Conservation (phyloP, 2,329 filamentous ascomycete species). For the Zymoseptoria passerinii region DNA sequence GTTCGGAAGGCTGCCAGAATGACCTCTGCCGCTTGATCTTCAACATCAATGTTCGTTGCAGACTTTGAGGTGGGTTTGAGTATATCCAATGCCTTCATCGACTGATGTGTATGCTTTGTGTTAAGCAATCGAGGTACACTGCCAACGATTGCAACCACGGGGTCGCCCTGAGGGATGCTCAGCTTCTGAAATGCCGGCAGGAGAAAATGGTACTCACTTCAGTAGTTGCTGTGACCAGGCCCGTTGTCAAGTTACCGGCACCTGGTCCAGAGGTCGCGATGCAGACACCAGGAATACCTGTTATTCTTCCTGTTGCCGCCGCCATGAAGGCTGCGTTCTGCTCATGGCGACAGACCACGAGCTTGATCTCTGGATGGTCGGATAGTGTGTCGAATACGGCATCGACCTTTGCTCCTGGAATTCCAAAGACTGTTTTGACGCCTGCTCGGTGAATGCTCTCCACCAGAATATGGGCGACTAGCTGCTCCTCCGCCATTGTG, state of each 20-base stretch:
- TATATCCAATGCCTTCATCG: conserved; percentile 38
- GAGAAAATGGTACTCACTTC: conserved; percentile 21
- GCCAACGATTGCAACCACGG: conserved; percentile 43
- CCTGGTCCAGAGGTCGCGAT: conserved; percentile 43
- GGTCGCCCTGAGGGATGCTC: conserved; percentile 27
- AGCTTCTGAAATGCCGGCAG: neutral
- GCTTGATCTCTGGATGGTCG: conserved; percentile 41
- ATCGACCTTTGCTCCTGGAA: conserved; percentile 39
- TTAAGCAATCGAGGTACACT: conserved; percentile 38
- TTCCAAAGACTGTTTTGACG: conserved; percentile 41
- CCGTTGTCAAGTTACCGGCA: conserved; percentile 41
- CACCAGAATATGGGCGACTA: conserved; percentile 29
- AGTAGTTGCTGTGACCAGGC: conserved; percentile 41
- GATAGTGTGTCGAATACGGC: conserved; percentile 40
- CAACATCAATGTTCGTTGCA: conserved; percentile 36
- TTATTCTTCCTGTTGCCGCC: conserved; percentile 40
- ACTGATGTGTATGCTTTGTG: conserved; percentile 42
- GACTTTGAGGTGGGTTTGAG: conserved; percentile 39
- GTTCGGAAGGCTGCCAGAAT: conserved; percentile 40
- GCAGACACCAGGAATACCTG: conserved; percentile 39
- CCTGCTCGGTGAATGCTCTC: conserved; percentile 35
- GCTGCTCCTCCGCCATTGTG: conserved; percentile 17
- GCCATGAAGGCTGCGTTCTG: conserved; percentile 46
- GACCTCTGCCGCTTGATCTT: conserved; percentile 43
- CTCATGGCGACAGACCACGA: conserved; percentile 43